phyloP scores from a whole-genome alignment of 805 yeast species.

The Lipomyces sp. region DNA sequence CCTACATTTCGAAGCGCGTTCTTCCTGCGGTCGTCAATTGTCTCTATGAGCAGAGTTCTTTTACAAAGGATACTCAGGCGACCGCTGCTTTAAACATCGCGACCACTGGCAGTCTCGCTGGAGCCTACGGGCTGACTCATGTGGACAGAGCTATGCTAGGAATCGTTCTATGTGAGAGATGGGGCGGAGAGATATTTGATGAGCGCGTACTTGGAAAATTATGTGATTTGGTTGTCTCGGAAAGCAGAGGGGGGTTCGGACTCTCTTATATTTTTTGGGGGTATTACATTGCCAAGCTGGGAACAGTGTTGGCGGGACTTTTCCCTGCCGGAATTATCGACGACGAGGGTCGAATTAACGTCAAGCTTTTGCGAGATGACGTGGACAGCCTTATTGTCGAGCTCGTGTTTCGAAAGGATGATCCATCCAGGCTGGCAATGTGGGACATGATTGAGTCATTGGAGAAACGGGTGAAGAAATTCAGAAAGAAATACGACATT shows the following conservation, averaged over 20 bases:
- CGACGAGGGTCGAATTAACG: constrained; percentile 10
- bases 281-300: constrained; percentile 14
- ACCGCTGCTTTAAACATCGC: constrained; percentile 71
- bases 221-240: constrained; percentile 16
- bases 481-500: constrained; percentile 41
- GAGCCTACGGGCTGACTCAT: constrained; percentile 72
- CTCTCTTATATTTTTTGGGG: constrained; percentile 22
- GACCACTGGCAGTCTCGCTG: constrained; percentile 69
- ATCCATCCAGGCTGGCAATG: constrained; percentile 7
- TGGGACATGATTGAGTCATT: constrained; percentile 46
- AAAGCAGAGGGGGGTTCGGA: constrained; percentile 10
- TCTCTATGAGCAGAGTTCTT: constrained; percentile 73
- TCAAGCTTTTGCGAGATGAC: constrained; percentile 8
- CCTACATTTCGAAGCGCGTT: constrained; percentile 54
- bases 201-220: constrained; percentile 9
- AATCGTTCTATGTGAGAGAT: constrained; percentile 69
- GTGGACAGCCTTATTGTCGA: constrained; percentile 2
- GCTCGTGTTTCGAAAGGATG: constrained; percentile 8
- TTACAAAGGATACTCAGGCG: constrained; percentile 73
- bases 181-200: constrained; percentile 66
- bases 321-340: constrained; percentile 23
- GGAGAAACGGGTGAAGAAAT: constrained; percentile 58
- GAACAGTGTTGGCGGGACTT: constrained; percentile 9
- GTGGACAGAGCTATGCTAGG: constrained; percentile 68
- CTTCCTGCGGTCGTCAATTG: constrained; percentile 70